phyloP scores from a whole-genome alignment of 2,329 filamentous ascomycete species.

The Sporothrix pallida region DNA sequence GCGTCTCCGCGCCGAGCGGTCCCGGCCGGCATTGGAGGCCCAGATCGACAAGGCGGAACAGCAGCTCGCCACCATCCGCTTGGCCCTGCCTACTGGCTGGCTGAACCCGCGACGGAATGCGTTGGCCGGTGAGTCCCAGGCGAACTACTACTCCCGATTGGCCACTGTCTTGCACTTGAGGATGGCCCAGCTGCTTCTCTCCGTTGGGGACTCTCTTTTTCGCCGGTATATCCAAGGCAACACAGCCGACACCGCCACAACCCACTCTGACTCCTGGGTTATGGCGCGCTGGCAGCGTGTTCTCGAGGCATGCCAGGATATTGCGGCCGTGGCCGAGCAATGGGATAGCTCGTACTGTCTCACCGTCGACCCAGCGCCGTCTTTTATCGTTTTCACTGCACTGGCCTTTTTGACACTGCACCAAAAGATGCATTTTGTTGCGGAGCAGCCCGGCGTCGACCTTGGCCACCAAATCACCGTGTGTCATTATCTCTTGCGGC shows the following conservation, averaged over 20 bases:
- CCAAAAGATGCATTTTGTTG: not conserved
- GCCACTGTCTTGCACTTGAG: constrained; percentile 1
- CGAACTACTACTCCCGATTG: not conserved
- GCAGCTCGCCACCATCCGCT: not conserved
- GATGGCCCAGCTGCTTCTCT: constrained; percentile 5
- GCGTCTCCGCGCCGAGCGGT: not conserved
- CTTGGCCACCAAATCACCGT: not conserved
- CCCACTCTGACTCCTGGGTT: too few relatives aligned
- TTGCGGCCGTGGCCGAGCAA: not conserved
- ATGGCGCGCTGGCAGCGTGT: constrained; percentile 9
- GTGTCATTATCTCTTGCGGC: not conserved
- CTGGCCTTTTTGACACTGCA: not conserved
- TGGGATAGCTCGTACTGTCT: constrained; percentile 18
- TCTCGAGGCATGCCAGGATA: constrained; percentile 13
- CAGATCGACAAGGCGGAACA: not conserved
- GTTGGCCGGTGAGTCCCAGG: not conserved
- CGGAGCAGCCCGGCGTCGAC: not conserved
- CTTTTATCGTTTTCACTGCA: not conserved
- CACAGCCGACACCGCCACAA: not conserved
- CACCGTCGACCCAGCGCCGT: not conserved
- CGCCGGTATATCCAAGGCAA: not conserved
- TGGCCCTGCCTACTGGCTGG: constrained; percentile 14
- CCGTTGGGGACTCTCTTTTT: not conserved
- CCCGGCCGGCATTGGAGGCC: not conserved
- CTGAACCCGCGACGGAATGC: constrained; percentile 1